Evolutionary conservation across 192 early-diverging fungal species (phyloP).

Genomic region (Coemansia nantahalensis): DNA sequence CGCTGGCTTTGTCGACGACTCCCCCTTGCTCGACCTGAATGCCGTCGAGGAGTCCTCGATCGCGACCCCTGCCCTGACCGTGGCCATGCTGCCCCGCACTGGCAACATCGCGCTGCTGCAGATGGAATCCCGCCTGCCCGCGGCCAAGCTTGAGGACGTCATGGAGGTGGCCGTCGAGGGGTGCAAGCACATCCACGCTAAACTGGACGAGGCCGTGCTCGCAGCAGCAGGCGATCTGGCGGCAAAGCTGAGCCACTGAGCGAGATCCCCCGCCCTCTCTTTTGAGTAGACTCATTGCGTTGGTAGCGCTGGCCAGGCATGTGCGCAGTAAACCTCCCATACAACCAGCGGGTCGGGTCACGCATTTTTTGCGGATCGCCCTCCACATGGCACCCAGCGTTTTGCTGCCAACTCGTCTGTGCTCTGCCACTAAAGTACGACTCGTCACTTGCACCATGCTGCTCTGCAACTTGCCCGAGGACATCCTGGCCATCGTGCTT

Average conservation of each 20-base stretch:
- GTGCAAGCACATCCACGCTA: slow-evolving; percentile 52
- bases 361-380: no score
- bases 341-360: no score
- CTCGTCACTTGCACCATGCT: no score
- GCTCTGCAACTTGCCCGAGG: no score
- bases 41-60: slow-evolving; percentile 78
- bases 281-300: no score
- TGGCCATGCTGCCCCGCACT: slow-evolving; percentile 80
- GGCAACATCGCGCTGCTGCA: slow-evolving; percentile 80
- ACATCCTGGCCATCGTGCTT: no score
- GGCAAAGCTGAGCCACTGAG: slow-evolving; percentile 35
- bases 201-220: slow-evolving; percentile 51
- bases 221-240: slow-evolving; percentile 44
- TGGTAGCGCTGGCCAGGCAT: no score
- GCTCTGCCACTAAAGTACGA: no score
- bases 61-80: slow-evolving; percentile 84
- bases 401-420: no score
- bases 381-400: no score
- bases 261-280: no score
- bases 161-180: slow-evolving; percentile 49
- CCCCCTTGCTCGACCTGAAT: slow-evolving; percentile 76
- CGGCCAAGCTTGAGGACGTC: slow-evolving; percentile 59
- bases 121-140: slow-evolving; percentile 86
- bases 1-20: slow-evolving; percentile 79
- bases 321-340: no score